Evolutionary conservation across 176 grass and related monocot genomes (phyloP), one percentile per base, ranked within the genome.

Genomic region (Bolboschoenus planiculmis): DNA sequence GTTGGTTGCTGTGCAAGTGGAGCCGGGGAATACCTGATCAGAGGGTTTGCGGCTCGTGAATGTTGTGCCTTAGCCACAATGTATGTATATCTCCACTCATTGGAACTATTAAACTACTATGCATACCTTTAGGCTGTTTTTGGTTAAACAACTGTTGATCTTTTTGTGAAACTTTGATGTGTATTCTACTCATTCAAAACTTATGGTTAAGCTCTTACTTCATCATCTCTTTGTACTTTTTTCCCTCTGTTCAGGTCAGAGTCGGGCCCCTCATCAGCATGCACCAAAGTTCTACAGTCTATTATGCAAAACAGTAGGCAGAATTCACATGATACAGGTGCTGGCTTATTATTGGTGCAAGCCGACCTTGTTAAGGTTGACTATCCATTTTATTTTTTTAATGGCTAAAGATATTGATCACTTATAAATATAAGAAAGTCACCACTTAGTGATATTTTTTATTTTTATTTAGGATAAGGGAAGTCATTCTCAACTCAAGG

Each of bases 21-120:
- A 84, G 92, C 88, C 30, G 94, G 94, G 10, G 94, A 97, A 84
- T 88, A 91, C 78, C 89, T 97, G 36, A 94, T 94, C 31, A 97
- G 87, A 92, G 94, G 88, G 68, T 94, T 97, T 86, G 90, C 94
- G 59, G 81, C 94, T 5, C 92, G 94, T 71, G 92, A 97, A 88
- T 94, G 91, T 73, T 97, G 94, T 77, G 55, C 89, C 66, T 97
- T 91, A 39, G 89, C 94, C 34, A 90, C 92, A 40, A 61, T 92
- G 94, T 97, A 92, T 78, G 92, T 27, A 9, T 53, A 31, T 85
- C 35, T 58, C 6, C 81, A 51, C 59, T 26, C 39, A 1, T 39
- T 56, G 2, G 0, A 66, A 20, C 5, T 36, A 18, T 36, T 66
- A 36, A 7, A 20, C 31, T 64, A 35, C 61, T 36, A 2, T 65